Conservation (phyloP, 768 basidiomycete genomes). For the Chiua virens region DNA sequence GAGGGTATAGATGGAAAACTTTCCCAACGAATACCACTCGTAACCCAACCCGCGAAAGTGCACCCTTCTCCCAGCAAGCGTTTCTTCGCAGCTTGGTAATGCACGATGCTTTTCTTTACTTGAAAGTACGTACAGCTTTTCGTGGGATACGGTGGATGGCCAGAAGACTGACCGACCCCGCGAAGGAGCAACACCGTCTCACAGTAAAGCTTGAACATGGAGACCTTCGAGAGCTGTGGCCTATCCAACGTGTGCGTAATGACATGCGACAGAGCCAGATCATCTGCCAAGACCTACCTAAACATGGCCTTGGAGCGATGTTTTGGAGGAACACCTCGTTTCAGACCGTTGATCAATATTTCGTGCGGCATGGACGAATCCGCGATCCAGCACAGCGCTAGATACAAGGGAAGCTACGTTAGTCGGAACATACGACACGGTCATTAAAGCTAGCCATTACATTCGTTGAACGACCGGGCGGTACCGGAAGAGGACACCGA, state of each 20-base stretch:
- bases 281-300: slow-evolving; percentile 42
- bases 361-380: slow-evolving; percentile 50
- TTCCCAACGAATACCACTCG: slow-evolving; percentile 54
- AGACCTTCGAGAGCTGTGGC: slow-evolving; percentile 51
- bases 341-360: slow-evolving; percentile 76
- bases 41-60: slow-evolving; percentile 64
- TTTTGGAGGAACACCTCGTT: slow-evolving; percentile 73
- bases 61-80: slow-evolving; percentile 43
- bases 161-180: neutral
- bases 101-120: slow-evolving; percentile 40
- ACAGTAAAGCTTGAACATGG: slow-evolving; percentile 51
- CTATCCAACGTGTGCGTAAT: slow-evolving; percentile 29
- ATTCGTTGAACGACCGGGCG: slow-evolving; percentile 64
- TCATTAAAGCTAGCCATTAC: slow-evolving; percentile 36
- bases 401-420: neutral
- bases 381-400: slow-evolving; percentile 73
- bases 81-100: slow-evolving; percentile 54
- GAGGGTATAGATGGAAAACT: slow-evolving; percentile 36
- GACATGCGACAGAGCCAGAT: neutral
- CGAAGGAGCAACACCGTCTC: slow-evolving; percentile 20
- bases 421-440: neutral
- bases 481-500: slow-evolving; percentile 34
- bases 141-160: slow-evolving; percentile 14
- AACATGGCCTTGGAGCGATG: slow-evolving; percentile 62
- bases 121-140: slow-evolving; percentile 43